Conservation (phyloP, 108 stramenopile species). For the Aurantiochytrium sp. region DNA sequence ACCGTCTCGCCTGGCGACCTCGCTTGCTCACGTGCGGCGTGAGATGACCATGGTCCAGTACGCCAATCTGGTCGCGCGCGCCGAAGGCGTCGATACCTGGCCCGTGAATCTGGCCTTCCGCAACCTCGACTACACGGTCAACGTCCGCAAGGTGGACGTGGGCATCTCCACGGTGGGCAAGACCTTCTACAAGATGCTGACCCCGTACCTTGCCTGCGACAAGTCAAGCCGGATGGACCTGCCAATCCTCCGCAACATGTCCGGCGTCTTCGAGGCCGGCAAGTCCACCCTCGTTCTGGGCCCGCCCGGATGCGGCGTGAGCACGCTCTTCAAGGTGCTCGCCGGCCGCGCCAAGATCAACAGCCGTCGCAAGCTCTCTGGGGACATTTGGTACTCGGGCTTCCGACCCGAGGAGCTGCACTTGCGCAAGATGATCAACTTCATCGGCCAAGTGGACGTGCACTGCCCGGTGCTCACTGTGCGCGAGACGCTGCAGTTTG, state of each 20-base stretch:
- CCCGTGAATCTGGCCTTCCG: not conserved
- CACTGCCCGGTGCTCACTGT: slow-evolving; percentile 32
- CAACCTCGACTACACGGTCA: slow-evolving; percentile 17
- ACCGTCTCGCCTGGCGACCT: not conserved
- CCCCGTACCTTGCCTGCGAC: not conserved
- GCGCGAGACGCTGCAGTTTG: slow-evolving; percentile 31
- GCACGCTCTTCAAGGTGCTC: slow-evolving; percentile 35
- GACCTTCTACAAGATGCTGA: not conserved
- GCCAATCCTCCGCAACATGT: not conserved
- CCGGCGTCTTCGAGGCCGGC: slow-evolving; percentile 54
- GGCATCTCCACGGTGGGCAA: not conserved
- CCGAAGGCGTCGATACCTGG: not conserved
- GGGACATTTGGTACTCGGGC: not conserved
- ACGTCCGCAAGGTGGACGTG: not conserved
- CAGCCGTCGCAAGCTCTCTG: not conserved
- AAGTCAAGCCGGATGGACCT: not conserved
- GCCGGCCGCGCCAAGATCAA: not conserved
- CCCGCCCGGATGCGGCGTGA: slow-evolving; percentile 73
- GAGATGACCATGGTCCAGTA: not conserved
- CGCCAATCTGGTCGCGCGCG: not conserved
- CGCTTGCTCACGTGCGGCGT: not conserved
- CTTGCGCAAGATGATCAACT: not conserved
- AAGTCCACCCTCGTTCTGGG: slow-evolving; percentile 75
- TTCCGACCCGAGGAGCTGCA: not conserved
- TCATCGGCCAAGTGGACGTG: not conserved